A percentile compares a stretch with the other conserved stretches of the same genome.
Conservation (phyloP, 2,329 filamentous ascomycete genomes). For the Fusarium decemcellulare region DNA sequence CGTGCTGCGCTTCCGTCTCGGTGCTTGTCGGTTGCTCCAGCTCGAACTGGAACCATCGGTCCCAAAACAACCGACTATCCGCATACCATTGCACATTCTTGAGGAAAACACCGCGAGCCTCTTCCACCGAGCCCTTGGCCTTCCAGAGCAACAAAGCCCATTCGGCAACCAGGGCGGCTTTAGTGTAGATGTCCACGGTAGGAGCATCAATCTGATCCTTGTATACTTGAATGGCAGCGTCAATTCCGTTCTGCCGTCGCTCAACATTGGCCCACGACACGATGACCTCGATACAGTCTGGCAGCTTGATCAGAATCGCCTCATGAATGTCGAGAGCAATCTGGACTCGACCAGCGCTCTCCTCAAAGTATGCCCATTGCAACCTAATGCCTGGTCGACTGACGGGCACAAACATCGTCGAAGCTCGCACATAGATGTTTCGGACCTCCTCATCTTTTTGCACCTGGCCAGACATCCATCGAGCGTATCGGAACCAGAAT, state of each 20-base stretch:
- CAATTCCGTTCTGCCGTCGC: conserved; percentile 85
- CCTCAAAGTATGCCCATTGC: conserved; percentile 96
- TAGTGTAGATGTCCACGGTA: conserved; percentile 81
- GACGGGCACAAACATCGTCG: conserved; percentile 88
- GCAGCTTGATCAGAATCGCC: conserved; percentile 81
- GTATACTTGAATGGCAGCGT: conserved; percentile 87
- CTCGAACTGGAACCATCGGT: conserved; percentile 90
- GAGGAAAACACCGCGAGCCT: conserved; percentile 86
- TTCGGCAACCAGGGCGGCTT: conserved; percentile 88
- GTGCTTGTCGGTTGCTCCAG: conserved; percentile 81
- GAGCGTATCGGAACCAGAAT: conserved; percentile 96
- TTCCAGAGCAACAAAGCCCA: conserved; percentile 93
- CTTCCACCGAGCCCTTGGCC: conserved; percentile 83
- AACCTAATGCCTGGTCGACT: conserved; percentile 86
- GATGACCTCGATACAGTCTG: conserved; percentile 89
- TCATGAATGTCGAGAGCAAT: conserved; percentile 89
- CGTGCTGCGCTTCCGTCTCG: conserved; percentile 75
- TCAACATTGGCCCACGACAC: conserved; percentile 89
- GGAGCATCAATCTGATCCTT: conserved; percentile 84
- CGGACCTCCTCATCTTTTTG: conserved; percentile 91
- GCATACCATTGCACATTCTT: conserved; percentile 88
- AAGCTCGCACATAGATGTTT: conserved; percentile 91
- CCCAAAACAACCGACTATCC: conserved; percentile 91
- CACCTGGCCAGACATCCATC: conserved; percentile 89
- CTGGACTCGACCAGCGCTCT: conserved; percentile 82